Conservation (phyloP, 2,329 filamentous ascomycete genomes). For the Orbilia javanica region DNA sequence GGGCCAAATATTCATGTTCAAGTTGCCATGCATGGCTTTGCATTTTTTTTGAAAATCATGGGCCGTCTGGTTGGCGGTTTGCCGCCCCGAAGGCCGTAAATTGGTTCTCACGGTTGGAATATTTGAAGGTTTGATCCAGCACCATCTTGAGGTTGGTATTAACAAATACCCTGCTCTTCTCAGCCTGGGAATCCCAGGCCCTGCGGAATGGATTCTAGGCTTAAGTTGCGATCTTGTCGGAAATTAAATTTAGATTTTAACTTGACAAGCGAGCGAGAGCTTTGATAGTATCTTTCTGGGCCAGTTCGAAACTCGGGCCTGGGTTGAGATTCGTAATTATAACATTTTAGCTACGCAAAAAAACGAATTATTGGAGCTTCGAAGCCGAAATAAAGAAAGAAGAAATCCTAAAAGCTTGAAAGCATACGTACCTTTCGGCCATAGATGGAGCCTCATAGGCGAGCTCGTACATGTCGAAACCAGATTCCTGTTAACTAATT, state of each 20-base stretch:
- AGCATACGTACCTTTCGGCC: conserved; percentile 7
- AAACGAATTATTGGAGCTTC: neutral
- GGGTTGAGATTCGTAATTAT: neutral
- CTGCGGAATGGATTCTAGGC: conserved; percentile 10
- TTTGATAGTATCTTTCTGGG: neutral
- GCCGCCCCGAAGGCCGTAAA: conserved; percentile 26
- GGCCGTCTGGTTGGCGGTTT: conserved; percentile 27
- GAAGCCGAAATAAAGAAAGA: neutral
- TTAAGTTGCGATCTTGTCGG: conserved; percentile 11
- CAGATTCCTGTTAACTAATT: conserved; percentile 15
- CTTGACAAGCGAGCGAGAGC: conserved; percentile 17
- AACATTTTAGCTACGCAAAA: neutral
- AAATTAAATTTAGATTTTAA: conserved; percentile 10
- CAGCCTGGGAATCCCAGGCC: neutral
- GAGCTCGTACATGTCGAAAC: conserved; percentile 28
- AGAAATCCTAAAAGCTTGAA: conserved; percentile 4
- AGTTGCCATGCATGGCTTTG: conserved; percentile 29
- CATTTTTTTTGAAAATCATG: conserved; percentile 11
- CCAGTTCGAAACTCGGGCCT: neutral
- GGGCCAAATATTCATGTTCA: conserved; percentile 10
- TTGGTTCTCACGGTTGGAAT: conserved; percentile 11
- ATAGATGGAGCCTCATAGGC: conserved; percentile 14
- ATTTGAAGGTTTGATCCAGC: conserved; percentile 4
- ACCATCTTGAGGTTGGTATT: neutral
- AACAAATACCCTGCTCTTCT: conserved; percentile 1